Conservation (phyloP, 1,284 basidiomycete genomes). For the Hymenochaete sp. region DNA sequence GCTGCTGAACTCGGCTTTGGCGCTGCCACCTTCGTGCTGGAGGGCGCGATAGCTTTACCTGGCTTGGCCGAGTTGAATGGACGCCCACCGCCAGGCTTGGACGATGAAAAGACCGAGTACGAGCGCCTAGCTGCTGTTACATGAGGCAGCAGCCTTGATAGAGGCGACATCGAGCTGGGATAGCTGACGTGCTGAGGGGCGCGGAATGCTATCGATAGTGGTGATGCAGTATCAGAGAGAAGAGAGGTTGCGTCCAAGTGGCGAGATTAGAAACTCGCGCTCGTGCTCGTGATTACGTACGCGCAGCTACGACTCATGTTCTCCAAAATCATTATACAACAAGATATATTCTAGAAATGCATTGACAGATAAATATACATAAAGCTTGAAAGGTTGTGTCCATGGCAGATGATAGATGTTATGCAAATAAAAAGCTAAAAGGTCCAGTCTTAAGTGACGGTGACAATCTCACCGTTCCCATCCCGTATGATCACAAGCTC, state of each 20-base stretch:
- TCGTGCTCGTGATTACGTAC: too few species aligned
- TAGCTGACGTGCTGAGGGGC: not conserved
- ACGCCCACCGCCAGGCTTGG: constrained; percentile 63
- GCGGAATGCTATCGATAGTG: too few species aligned
- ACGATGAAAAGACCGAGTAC: constrained; percentile 73
- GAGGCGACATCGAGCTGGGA: constrained; percentile 30
- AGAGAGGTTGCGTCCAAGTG: too few species aligned
- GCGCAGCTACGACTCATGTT: too few species aligned
- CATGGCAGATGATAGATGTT: too few species aligned
- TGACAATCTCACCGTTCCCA: constrained; percentile 80
- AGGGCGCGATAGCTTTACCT: constrained; percentile 37
- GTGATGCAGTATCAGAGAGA: too few species aligned
- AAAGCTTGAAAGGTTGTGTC: too few species aligned
- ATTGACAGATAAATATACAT: too few species aligned
- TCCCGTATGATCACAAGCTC: constrained; percentile 87
- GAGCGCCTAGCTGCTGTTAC: constrained; percentile 42
- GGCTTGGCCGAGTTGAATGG: constrained; percentile 67
- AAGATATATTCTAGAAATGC: too few species aligned
- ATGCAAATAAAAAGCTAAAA: constrained; percentile 8
- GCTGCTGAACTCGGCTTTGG: constrained; percentile 25
- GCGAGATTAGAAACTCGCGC: too few species aligned
- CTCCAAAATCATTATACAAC: too few species aligned
- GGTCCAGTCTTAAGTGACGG: constrained; percentile 52
- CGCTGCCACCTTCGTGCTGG: constrained; percentile 26
- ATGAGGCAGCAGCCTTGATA: constrained; percentile 43